These are phyloP conservation scores for Vaccinium vitisidaea DNA, from an alignment of 148 eudicot species.

Conservation along the genomic window DNA sequence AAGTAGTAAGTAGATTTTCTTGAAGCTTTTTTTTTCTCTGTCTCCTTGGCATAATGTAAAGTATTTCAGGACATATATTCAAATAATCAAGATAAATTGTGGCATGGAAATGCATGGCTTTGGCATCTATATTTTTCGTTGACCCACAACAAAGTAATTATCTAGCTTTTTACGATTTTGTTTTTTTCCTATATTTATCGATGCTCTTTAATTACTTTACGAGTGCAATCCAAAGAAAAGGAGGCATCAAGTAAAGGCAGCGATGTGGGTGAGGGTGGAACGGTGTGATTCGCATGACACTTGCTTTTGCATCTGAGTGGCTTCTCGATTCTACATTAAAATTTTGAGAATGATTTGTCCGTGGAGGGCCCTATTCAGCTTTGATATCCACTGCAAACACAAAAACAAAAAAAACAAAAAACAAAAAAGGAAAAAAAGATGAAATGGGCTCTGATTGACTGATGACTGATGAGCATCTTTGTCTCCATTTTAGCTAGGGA, in stretches of 20 bases:
- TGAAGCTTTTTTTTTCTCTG: slow-evolving; percentile 22
- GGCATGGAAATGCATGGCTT: slow-evolving; percentile 46
- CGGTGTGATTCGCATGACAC: slow-evolving; percentile 33
- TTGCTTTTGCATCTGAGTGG: slow-evolving; percentile 44
- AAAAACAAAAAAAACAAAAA: too few species aligned
- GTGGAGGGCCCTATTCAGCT: slow-evolving; percentile 44
- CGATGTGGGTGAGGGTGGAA: slow-evolving; percentile 29
- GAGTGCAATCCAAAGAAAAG: slow-evolving; percentile 43
- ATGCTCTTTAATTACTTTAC: slow-evolving; percentile 31
- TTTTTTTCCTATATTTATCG: slow-evolving; percentile 29
- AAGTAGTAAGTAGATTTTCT: slow-evolving; percentile 37
- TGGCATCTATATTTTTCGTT: slow-evolving; percentile 51
- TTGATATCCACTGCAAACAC: slow-evolving; percentile 25
- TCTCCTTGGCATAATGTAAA: slow-evolving; percentile 46
- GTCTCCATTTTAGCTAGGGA: slow-evolving; percentile 39
- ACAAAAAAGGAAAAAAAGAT: slow-evolving; percentile 1
- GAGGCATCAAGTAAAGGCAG: slow-evolving; percentile 27
- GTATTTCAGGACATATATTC: slow-evolving; percentile 42
- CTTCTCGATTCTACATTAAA: slow-evolving; percentile 44
- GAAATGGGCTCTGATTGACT: slow-evolving; percentile 20
- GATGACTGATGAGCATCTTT: slow-evolving; percentile 39
- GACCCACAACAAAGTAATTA: slow-evolving; percentile 52
- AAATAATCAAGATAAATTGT: slow-evolving; percentile 40
- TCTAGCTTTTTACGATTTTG: slow-evolving; percentile 30
- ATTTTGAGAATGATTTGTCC: slow-evolving; percentile 19